These are phyloP conservation scores for Claviceps spartinae DNA, from an alignment of 2,329 filamentous ascomycete genomes.

Conservation along the genomic window DNA sequence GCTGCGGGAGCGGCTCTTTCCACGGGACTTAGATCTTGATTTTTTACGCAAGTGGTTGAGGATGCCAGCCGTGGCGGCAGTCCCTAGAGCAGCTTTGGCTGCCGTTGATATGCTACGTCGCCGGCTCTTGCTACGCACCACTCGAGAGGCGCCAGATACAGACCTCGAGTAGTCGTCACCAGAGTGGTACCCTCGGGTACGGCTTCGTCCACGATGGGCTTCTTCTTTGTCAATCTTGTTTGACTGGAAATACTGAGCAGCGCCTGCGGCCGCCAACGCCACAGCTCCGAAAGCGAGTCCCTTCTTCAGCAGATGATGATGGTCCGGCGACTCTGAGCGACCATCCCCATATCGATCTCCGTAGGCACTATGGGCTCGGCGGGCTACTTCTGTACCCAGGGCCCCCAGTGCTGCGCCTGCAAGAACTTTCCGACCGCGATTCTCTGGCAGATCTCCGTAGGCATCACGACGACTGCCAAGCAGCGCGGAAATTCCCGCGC, in stretches of 20 bases:
- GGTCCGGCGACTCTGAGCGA: slow-evolving; percentile 22
- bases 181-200: slow-evolving; percentile 30
- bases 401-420: slow-evolving; percentile 50
- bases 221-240: slow-evolving; percentile 49
- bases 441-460: slow-evolving; percentile 34
- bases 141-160: slow-evolving; percentile 21
- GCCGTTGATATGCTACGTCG: slow-evolving; percentile 33
- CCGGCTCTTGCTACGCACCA: slow-evolving; percentile 27
- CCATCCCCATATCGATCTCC: slow-evolving; percentile 35
- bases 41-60: slow-evolving; percentile 43
- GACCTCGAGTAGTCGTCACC: slow-evolving; percentile 29
- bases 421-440: slow-evolving; percentile 44
- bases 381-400: slow-evolving; percentile 46
- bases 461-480: slow-evolving; percentile 39
- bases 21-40: slow-evolving; percentile 24
- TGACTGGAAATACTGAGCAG: slow-evolving; percentile 48
- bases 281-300: slow-evolving; percentile 50
- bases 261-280: slow-evolving; percentile 50
- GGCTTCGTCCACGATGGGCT: slow-evolving; percentile 39
- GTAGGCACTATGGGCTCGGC: slow-evolving; percentile 47
- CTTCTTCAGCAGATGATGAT: slow-evolving; percentile 40
- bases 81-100: slow-evolving; percentile 45
- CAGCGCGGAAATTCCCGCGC: slow-evolving; percentile 47
- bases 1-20: slow-evolving; percentile 25
- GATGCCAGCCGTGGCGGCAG: slow-evolving; percentile 43